Base-by-base conservation (phyloP, 768 basidiomycete genomes). In the Leucocoprinus birnbaumii region DNA sequence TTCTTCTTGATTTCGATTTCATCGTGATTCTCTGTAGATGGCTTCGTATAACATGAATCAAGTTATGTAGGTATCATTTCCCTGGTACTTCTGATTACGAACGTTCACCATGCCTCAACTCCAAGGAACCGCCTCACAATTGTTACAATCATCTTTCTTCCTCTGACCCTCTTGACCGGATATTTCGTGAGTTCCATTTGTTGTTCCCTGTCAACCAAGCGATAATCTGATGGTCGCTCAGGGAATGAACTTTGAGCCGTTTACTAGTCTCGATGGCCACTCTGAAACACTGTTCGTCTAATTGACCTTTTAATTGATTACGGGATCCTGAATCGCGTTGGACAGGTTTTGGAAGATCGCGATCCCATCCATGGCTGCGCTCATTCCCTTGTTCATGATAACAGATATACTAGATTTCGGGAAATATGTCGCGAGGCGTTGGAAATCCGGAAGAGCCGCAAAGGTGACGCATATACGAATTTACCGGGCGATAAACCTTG, bases 301-400 rank as follows among this genome's bases (percentile, higher is more conserved):
- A 49, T 11, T 55, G 53, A 25, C 51, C 34, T 47, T 54, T 35
- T 34, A 58, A 8, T 16, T 8, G 16, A 2, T 18, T 19, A 3
- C 8, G 38, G 13, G 18, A 22, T 26, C 6, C 13, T 57, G 10
- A 43, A 11, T 6, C 22, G 24, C 16, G 16, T 25, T 51, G 37
- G 27, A 26, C 57, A 87, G 86, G 10, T 90, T 88, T 73, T 89
- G 88, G 88, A 68, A 77, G 59, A 80, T 88, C 57, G 82, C 84
- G 1, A 62, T 85, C 2, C 86, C 85, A 0, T 66, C 84, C 21
- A 82, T 87, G 81, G 63, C 65, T n/a, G 59, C 82, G 48, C 71
- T 89, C 43, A 66, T 84, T 7, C 77, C 83, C 14, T 48, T 83
- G 18, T 86, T 87, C 69, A 68, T 81, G 66, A 76, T 72, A 63